Conservation (phyloP, 768 basidiomycete species). For the Lactarius evosmus region DNA sequence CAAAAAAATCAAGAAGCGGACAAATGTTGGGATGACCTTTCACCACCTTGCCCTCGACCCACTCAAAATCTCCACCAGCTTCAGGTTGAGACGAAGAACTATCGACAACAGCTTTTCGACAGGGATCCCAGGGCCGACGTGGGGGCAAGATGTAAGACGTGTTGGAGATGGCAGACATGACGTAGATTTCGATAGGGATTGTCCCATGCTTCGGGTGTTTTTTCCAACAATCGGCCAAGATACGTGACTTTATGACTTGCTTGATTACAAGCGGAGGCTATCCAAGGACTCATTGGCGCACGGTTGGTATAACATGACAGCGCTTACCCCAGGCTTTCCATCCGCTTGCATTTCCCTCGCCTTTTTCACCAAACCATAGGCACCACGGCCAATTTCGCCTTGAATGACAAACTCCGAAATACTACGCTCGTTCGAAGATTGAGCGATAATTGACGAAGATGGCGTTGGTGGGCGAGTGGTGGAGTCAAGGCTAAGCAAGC, state of each 20-base stretch:
- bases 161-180: conserved; percentile 86
- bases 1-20: conserved; percentile 93
- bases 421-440: conserved; percentile 53
- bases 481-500: conserved; percentile 54
- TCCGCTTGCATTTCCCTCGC: conserved; percentile 73
- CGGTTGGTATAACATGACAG: conserved; percentile 13
- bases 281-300: conserved; percentile 30
- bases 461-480: conserved; percentile 69
- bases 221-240: conserved; percentile 99
- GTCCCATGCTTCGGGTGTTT: conserved; percentile 92
- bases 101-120: conserved; percentile 39
- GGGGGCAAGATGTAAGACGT: conserved; percentile 76
- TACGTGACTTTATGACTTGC: conserved; percentile 97
- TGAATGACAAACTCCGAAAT: conserved; percentile 87
- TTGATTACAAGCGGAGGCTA: conserved; percentile 93
- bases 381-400: conserved; percentile 87
- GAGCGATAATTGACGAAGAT: conserved; percentile 41
- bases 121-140: conserved; percentile 81
- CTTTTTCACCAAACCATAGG: conserved; percentile 92
- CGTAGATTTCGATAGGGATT: conserved; percentile 96
- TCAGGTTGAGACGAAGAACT: conserved; percentile 22
- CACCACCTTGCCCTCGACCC: conserved; percentile 67
- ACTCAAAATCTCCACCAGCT: conserved; percentile 39
- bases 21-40: conserved; percentile 96
- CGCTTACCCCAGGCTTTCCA: conserved; percentile 79